Evolutionary conservation across 2,329 filamentous ascomycete genomes (phyloP).

Genomic region (Ustulina deusta): DNA sequence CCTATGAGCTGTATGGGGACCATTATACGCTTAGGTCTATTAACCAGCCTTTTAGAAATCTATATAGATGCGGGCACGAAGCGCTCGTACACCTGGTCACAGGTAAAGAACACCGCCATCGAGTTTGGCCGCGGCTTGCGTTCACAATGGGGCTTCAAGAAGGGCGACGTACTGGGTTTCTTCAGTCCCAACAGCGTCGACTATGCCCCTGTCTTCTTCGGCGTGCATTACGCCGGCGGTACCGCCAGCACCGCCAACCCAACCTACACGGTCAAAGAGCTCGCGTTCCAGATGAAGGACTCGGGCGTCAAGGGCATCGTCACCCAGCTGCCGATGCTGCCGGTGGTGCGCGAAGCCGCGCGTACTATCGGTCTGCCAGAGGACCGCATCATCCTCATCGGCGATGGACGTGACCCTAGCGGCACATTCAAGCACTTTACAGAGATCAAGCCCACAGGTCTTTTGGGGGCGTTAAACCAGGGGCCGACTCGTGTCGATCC

Average conservation of each 20-base stretch:
- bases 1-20: not conserved
- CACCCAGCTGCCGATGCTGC: constrained; percentile 77
- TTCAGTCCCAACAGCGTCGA: constrained; percentile 91
- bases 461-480: constrained; percentile 65
- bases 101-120: constrained; percentile 73
- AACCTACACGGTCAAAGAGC: constrained; percentile 84
- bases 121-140: constrained; percentile 86
- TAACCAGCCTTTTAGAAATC: constrained; percentile 67
- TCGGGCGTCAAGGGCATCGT: constrained; percentile 79
- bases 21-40: constrained; percentile 1
- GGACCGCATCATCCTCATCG: constrained; percentile 80
- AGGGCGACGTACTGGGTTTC: constrained; percentile 83
- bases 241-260: constrained; percentile 89
- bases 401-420: constrained; percentile 71
- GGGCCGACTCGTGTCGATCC: constrained; percentile 71
- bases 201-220: constrained; percentile 80
- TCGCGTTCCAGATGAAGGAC: constrained; percentile 86
- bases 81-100: constrained; percentile 75
- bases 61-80: constrained; percentile 80
- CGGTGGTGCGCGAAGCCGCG: constrained; percentile 75
- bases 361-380: constrained; percentile 75
- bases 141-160: constrained; percentile 80
- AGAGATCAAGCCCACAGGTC: constrained; percentile 73
- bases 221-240: constrained; percentile 85
- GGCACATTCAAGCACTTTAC: constrained; percentile 77